phyloP scores from a whole-genome alignment of 352 stramenopile genomes.

The Nothophytophthora sp. region DNA sequence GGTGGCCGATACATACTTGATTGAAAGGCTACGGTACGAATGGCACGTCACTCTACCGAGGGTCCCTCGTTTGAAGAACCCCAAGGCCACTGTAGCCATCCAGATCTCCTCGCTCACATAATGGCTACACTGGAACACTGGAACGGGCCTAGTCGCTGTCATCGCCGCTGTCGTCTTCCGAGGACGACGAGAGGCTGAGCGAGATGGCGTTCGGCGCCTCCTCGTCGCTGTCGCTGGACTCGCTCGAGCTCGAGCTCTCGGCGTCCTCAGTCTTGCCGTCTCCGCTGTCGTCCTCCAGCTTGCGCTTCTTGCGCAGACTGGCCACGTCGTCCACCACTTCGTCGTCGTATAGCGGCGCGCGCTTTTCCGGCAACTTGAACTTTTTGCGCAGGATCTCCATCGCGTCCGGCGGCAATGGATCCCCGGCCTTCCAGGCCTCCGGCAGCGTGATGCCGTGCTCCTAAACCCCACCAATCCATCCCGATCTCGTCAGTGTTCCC shows the following conservation, averaged over 20 bases:
- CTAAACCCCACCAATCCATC: too few relatives aligned
- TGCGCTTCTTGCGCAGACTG: conserved; percentile 65
- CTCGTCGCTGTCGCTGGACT: conserved; percentile 60
- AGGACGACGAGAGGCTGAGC: conserved; percentile 71
- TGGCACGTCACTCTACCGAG: too few relatives aligned
- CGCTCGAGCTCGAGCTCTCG: conserved; percentile 49
- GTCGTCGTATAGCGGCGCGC: conserved; percentile 66
- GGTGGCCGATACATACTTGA: conserved; percentile 4
- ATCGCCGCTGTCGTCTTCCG: conserved; percentile 55
- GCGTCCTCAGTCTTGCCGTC: conserved; percentile 37
- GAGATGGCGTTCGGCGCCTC: conserved; percentile 67
- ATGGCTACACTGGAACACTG: not conserved
- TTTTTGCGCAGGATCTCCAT: conserved; percentile 84
- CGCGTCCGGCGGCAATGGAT: conserved; percentile 62
- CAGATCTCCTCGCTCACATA: too few relatives aligned
- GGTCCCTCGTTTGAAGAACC: too few relatives aligned
- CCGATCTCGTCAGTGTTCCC: too few relatives aligned
- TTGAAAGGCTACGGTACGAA: not conserved
- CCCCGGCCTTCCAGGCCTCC: conserved; percentile 68
- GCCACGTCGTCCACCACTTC: conserved; percentile 77
- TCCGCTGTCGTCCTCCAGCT: conserved; percentile 54
- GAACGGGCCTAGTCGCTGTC: conserved; percentile 58
- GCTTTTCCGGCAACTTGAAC: conserved; percentile 78
- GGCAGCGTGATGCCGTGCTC: conserved; percentile 75
- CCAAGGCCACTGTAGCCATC: too few relatives aligned